Conservation (phyloP, 1,139 yeast species). For the Suhomyces bribrorum region DNA sequence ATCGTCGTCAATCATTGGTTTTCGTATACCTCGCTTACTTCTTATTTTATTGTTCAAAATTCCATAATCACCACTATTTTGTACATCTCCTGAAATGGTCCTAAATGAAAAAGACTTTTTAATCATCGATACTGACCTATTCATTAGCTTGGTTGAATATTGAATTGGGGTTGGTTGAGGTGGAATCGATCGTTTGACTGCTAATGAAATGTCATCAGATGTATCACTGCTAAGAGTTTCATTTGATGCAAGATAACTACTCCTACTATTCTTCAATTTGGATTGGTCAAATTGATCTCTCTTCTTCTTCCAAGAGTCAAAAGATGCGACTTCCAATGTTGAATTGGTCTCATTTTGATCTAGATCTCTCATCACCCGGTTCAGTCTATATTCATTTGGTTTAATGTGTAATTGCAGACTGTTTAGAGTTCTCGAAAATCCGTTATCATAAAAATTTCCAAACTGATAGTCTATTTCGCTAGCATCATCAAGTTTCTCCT, state of each 20-base stretch:
- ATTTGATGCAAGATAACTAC: constrained; percentile 34
- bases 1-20: constrained; percentile 9
- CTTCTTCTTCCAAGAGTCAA: constrained; percentile 55
- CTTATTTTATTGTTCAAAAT: constrained; percentile 14
- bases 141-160: constrained; percentile 19
- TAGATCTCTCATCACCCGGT: constrained; percentile 2
- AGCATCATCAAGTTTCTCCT: constrained; percentile 20
- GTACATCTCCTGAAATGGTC: constrained; percentile 18
- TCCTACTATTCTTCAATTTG: constrained; percentile 14
- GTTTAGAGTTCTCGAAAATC: constrained; percentile 9
- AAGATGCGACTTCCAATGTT: constrained; percentile 27
- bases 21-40: constrained; percentile 4
- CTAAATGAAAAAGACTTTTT: constrained; percentile 27
- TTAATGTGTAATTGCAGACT: constrained; percentile 8
- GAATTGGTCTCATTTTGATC: constrained; percentile 44
- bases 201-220: constrained; percentile 5
- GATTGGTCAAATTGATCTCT: constrained; percentile 49
- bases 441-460: constrained; percentile 27
- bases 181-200: constrained; percentile 6
- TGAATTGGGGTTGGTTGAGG: constrained; percentile 10
- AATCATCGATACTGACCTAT: constrained; percentile 25
- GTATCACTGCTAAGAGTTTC: constrained; percentile 26
- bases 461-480: constrained; percentile 39
- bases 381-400: background rate
- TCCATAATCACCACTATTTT: constrained; percentile 8